phyloP scores from a whole-genome alignment of 2,329 filamentous ascomycete species.

The Scytalidium sp. region DNA sequence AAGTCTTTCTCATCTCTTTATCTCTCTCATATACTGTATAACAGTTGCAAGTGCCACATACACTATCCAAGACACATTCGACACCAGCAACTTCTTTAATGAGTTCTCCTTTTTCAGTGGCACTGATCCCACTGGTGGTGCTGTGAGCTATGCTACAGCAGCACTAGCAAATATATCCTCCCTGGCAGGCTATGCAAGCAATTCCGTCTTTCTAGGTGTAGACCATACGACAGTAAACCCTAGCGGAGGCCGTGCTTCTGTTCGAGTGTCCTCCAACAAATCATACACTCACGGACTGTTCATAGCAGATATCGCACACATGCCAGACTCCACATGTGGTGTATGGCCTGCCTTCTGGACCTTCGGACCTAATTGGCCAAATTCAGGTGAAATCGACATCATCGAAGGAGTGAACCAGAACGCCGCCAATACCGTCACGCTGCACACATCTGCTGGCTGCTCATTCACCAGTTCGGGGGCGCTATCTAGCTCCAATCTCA shows the following conservation, averaged over 20 bases:
- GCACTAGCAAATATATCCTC: conserved; percentile 53
- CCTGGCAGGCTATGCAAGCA: conserved; percentile 39
- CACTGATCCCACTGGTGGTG: conserved; percentile 70
- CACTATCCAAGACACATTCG: conserved; percentile 39
- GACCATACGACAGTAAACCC: conserved; percentile 58
- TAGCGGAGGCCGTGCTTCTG: conserved; percentile 61
- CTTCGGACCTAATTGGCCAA: conserved; percentile 66
- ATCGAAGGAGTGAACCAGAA: conserved; percentile 73
- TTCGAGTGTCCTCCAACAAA: conserved; percentile 59
- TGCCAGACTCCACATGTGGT: conserved; percentile 55
- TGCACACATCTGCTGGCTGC: conserved; percentile 66
- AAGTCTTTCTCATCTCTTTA: neutral
- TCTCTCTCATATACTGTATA: neutral
- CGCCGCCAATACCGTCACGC: conserved; percentile 56
- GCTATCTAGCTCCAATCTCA: conserved; percentile 42
- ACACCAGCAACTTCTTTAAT: conserved; percentile 40
- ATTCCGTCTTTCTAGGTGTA: conserved; percentile 65
- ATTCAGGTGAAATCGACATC: conserved; percentile 73
- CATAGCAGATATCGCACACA: conserved; percentile 56
- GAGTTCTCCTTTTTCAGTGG: conserved; percentile 53
- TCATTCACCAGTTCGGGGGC: conserved; percentile 47
- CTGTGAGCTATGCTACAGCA: conserved; percentile 65
- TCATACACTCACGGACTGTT: conserved; percentile 54
- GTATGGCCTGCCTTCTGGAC: conserved; percentile 57
- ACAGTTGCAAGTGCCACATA: conserved; percentile 30